Evolutionary conservation across 805 yeast genomes (phyloP), one percentile per base, ranked within the genome.

Genomic region (Torulaspora quercuum): DNA sequence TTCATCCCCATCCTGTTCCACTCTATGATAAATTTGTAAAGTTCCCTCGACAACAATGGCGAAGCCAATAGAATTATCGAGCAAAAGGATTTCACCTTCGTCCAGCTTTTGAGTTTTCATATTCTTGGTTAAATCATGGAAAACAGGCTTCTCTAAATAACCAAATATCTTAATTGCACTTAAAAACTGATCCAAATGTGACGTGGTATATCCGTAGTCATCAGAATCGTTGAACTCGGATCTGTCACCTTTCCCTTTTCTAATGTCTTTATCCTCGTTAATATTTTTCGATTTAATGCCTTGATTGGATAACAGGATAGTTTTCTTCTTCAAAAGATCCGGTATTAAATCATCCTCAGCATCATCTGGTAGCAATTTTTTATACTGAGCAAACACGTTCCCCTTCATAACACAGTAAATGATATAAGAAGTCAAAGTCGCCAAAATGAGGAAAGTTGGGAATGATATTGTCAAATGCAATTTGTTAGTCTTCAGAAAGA

Each of bases 91-190:
- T 55, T 90, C 97, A 23, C 86, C 90, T 4, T 75, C 72, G 17
- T 79, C 79, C 24, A 90, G 58, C 42, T 84, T 82, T 54, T 86
- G 87, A 1, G 97, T 90, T 36, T 85, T 85, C 86, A 90, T 87
- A 43, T 82, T 82, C 54, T 84, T 81, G 3, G 97, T 89, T 49
- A 90, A 71, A 52, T 89, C 97, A 55, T 89, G 94, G 59, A 90
- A 89, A 1, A 90, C 96, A 2, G 85, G 82, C 43, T 81, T 73
- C 48, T 90, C 97, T 32, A 90, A 68, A 59, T 90, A 90, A 2
- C 97, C 97, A 65, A 90, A 92, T 5, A 92, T 82, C 61, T 87
- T 88, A 46, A 92, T 85, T 3, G 96, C 97, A 33, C 85, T 75
- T 29, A 90, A 64, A 51, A 90, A 90, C 57, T 89, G 95, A 57